phyloP scores from a whole-genome alignment of 108 stramenopile species.

The Pseudonitzschia multistriata region DNA sequence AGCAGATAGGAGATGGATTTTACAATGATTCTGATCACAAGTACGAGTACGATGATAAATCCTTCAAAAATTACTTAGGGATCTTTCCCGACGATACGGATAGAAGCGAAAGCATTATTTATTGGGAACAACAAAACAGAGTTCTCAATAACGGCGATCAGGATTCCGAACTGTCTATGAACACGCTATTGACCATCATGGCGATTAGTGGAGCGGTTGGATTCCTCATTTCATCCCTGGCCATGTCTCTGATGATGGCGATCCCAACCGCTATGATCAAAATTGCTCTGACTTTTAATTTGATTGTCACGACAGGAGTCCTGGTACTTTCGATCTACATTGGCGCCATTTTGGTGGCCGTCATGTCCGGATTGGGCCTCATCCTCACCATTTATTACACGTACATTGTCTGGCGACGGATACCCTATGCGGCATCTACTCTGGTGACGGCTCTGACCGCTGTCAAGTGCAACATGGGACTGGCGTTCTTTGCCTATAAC shows the following conservation, averaged over 20 bases:
- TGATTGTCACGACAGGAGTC: constrained; percentile 40
- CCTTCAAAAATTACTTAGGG: no score
- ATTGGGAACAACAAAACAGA: constrained; percentile 4
- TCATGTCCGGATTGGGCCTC: constrained; percentile 44
- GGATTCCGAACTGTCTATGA: constrained; percentile 11
- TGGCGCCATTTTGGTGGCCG: constrained; percentile 35
- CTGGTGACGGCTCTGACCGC: constrained; percentile 68
- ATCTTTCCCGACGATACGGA: no score
- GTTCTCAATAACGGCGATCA: constrained; percentile 13
- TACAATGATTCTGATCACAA: background rate
- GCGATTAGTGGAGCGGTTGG: constrained; percentile 13
- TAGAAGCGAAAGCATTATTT: no score
- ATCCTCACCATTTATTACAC: constrained; percentile 55
- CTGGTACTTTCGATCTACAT: constrained; percentile 27
- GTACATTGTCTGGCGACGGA: constrained; percentile 62
- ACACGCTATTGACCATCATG: constrained; percentile 18
- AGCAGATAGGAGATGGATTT: background rate
- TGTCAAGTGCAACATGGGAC: constrained; percentile 61
- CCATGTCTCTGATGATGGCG: constrained; percentile 40
- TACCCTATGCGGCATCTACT: constrained; percentile 81
- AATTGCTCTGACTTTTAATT: constrained; percentile 58
- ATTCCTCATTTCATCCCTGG: constrained; percentile 26
- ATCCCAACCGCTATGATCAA: constrained; percentile 58
- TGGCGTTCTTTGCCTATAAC: constrained; percentile 58
- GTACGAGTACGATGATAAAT: background rate